These are phyloP conservation scores for Cutaneotrichosporon sp. DNA, from an alignment of 1,284 basidiomycete genomes.

Conservation along the genomic window DNA sequence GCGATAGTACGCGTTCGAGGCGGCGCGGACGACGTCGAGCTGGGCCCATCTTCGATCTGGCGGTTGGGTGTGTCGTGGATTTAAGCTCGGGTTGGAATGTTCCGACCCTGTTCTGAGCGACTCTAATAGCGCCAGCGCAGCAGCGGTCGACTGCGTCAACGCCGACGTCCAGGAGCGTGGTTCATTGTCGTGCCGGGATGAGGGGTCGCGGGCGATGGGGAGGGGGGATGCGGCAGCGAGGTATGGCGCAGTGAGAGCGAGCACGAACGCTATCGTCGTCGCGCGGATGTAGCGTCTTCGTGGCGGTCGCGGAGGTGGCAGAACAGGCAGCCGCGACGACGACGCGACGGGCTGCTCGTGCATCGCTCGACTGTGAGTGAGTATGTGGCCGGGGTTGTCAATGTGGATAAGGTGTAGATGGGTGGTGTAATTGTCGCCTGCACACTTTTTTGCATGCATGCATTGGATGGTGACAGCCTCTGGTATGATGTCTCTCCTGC, in stretches of 20 bases:
- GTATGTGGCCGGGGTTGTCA: background rate
- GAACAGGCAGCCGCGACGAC: slow-evolving; percentile 10
- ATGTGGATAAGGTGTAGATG: background rate
- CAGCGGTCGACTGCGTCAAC: background rate
- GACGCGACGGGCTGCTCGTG: slow-evolving; percentile 7
- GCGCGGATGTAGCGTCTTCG: background rate
- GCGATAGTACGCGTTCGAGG: background rate
- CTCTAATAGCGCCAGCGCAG: too few species aligned
- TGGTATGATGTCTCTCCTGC: background rate
- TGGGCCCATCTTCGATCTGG: slow-evolving; percentile 10
- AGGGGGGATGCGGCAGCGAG: slow-evolving; percentile 21
- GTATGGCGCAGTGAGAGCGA: slow-evolving; percentile 30
- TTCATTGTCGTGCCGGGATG: too few species aligned
- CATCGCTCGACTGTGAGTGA: background rate
- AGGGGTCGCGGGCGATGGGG: slow-evolving; percentile 11
- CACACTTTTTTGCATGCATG: too few species aligned
- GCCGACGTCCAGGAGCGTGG: too few species aligned
- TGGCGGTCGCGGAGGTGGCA: background rate
- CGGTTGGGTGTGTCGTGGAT: too few species aligned
- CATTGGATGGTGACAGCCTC: too few species aligned
- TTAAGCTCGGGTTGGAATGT: too few species aligned
- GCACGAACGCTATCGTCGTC: slow-evolving; percentile 18
- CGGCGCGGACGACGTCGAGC: slow-evolving; percentile 11
- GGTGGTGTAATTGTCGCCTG: too few species aligned
- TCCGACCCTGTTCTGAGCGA: too few species aligned